phyloP scores from a whole-genome alignment of 2,329 filamentous ascomycete genomes.

The Cladosporium sp. region DNA sequence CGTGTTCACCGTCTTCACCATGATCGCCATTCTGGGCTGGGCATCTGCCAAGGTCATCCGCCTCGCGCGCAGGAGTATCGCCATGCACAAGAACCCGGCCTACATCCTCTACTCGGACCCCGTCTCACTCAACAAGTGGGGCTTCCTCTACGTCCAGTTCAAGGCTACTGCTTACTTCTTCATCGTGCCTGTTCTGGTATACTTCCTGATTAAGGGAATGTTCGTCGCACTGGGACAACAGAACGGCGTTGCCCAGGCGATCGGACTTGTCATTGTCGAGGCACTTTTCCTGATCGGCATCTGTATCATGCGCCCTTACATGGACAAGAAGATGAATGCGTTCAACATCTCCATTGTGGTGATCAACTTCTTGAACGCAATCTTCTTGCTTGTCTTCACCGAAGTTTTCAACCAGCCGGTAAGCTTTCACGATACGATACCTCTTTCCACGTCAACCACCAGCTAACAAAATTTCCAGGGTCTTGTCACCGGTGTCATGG shows the following conservation, averaged over 20 bases:
- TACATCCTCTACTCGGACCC: constrained; percentile 97
- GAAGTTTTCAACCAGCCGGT: constrained; percentile 77
- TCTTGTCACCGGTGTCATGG: constrained; percentile 81
- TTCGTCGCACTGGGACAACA: constrained; percentile 79
- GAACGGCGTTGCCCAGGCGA: constrained; percentile 66
- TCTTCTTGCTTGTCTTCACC: constrained; percentile 86
- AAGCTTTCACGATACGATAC: constrained; percentile 30
- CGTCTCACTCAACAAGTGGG: constrained; percentile 94
- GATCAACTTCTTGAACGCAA: constrained; percentile 84
- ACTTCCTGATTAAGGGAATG: constrained; percentile 81
- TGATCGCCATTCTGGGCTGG: constrained; percentile 74
- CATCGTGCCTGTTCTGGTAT: constrained; percentile 72
- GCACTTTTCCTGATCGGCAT: constrained; percentile 70
- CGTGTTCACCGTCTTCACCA: constrained; percentile 80
- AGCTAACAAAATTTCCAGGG: constrained; percentile 37
- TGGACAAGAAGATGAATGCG: constrained; percentile 97
- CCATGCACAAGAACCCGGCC: constrained; percentile 91
- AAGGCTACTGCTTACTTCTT: constrained; percentile 95
- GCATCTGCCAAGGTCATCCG: constrained; percentile 84
- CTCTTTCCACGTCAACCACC: no score
- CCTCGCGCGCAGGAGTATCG: constrained; percentile 80
- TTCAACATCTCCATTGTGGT: constrained; percentile 92
- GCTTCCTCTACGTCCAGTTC: constrained; percentile 95
- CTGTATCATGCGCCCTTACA: constrained; percentile 83
- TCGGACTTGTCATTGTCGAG: constrained; percentile 80